Base-by-base conservation (phyloP, 805 yeast genomes). In the Cyberlindnera japonica region DNA sequence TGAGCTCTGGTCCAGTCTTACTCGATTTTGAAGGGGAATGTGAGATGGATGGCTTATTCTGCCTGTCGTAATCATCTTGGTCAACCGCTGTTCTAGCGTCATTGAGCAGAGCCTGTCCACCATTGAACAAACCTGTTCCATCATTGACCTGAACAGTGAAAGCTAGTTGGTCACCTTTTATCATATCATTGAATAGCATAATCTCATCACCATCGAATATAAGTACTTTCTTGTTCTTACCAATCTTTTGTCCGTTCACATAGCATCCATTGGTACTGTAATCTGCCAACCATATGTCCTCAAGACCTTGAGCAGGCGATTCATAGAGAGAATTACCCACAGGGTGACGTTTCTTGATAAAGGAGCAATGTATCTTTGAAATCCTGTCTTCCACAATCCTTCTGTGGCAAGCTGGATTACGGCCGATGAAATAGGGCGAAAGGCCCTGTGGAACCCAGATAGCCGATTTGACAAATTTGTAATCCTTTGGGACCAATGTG, bases 341-440 rank as follows among this genome's bases (percentile, higher is more conserved):
- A 0, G 79, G 79, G 54, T 82, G 87, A 43, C 88, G 68, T 44
- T 78, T 74, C 53, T 77, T 77, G 40, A 70, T 53, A 12, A 91
- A 67, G 22, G 79, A 64, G 59, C 96, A 89, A 61, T 93, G 98
- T 1, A 81, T 69, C 48, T 88, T 85, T 3, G 97, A 90, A 52
- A 91, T 73, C 33, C 96, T 64, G 50, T 74, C 83, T 50, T 90
- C 96, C 23, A 74, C 66, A 14, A 86, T 74, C 31, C 67, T 68
- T 24, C 76, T 71, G 55, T 84, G 79, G 44, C 85, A 75, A 3
- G 71, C 75, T 16, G 71, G 75, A 17, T 75, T 73, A 25, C 98
- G 68, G 2, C 99, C 98, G 40, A 91, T 72, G 41, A 80, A 71
- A 57, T 79, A 81, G 8, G 79, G 77, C 34, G 76, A 79, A 15